Percentiles rank a stretch among this genome's conserved stretches.
Evolutionary conservation across 805 yeast genomes (phyloP).

Genomic region (Yarrowia sp.): DNA sequence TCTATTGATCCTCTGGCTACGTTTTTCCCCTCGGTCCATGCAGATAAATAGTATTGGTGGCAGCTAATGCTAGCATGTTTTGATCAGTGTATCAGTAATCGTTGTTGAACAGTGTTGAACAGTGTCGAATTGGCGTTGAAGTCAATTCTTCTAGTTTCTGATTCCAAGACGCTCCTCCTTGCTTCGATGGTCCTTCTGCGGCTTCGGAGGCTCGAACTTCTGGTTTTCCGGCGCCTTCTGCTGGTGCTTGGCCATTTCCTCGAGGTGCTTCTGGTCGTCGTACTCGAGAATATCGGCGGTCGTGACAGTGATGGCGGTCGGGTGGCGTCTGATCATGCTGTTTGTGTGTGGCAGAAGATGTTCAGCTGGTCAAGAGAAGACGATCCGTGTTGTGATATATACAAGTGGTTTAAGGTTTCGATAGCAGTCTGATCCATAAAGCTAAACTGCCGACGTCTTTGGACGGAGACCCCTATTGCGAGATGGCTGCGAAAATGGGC

Average conservation of each 20-base stretch:
- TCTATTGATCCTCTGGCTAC: too few relatives aligned
- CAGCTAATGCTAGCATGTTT: too few relatives aligned
- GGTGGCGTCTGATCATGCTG: slow-evolving; percentile 61
- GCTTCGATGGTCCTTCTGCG: slow-evolving; percentile 13
- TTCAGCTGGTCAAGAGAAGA: neutral
- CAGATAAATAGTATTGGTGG: too few relatives aligned
- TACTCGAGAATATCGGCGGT: slow-evolving; percentile 59
- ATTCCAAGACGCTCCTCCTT: slow-evolving; percentile 29
- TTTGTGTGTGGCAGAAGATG: neutral
- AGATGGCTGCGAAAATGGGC: too few relatives aligned
- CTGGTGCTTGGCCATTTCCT: slow-evolving; percentile 28
- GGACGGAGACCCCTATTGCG: too few relatives aligned
- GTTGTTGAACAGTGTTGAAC: too few relatives aligned
- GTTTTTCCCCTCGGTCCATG: too few relatives aligned
- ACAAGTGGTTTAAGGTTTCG: neutral
- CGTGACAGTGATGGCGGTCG: slow-evolving; percentile 61
- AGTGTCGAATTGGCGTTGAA: too few relatives aligned
- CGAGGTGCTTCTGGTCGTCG: slow-evolving; percentile 40
- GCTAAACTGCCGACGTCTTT: too few relatives aligned
- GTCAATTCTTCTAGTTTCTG: neutral
- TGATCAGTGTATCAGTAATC: too few relatives aligned
- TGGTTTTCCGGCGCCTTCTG: slow-evolving; percentile 22
- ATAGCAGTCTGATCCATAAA: neutral
- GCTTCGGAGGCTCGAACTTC: slow-evolving; percentile 1
- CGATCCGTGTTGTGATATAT: neutral